Conservation (phyloP, 169 alveolate genomes). For the Perkinsus marinus region DNA sequence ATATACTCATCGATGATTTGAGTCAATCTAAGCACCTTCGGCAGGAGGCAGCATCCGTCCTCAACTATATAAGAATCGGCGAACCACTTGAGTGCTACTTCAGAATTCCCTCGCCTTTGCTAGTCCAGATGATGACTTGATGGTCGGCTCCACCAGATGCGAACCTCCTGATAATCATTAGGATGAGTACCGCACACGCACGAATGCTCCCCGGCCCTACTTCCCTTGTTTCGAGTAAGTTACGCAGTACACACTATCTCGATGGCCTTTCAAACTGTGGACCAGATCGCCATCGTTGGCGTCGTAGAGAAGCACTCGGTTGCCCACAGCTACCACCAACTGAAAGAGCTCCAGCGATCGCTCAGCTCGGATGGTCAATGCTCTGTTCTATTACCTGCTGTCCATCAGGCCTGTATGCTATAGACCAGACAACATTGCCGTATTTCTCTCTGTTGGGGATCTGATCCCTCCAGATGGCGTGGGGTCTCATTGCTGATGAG, state of each 20-base stretch:
- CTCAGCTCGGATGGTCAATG: too few species aligned
- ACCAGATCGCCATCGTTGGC: slow-evolving; percentile 26
- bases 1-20: too few species aligned
- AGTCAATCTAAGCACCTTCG: too few species aligned
- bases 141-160: slow-evolving; percentile 46
- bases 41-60: too few species aligned
- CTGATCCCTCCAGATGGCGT: slow-evolving; percentile 13
- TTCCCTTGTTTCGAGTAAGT: slow-evolving; percentile 66
- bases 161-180: neutral
- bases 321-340: slow-evolving; percentile 31
- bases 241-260: slow-evolving; percentile 55
- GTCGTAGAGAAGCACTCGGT: slow-evolving; percentile 32
- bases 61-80: too few species aligned
- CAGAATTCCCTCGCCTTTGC: slow-evolving; percentile 47
- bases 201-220: neutral
- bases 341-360: neutral
- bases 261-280: slow-evolving; percentile 32
- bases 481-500: neutral
- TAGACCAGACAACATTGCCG: slow-evolving; percentile 28
- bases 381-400: too few species aligned
- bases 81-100: too few species aligned
- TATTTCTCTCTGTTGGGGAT: slow-evolving; percentile 21
- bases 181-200: neutral
- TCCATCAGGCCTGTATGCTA: slow-evolving; percentile 42
- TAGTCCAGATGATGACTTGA: slow-evolving; percentile 45